Base-by-base conservation (phyloP, 1,284 basidiomycete genomes). In the Cryptococcus neoformans region DNA sequence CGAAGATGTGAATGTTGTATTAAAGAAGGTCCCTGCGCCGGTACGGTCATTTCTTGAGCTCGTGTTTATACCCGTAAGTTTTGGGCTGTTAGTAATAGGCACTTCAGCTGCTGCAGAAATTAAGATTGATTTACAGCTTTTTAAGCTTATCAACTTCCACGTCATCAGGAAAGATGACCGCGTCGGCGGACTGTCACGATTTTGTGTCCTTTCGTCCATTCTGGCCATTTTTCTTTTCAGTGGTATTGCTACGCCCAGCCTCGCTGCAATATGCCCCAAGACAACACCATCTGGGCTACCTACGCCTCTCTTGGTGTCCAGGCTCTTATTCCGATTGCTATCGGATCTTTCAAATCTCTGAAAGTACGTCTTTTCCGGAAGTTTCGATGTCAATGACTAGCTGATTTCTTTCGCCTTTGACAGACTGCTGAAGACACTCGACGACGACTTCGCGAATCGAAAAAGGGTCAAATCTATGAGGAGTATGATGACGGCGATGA, bases 261-360 rank as follows among this genome's bases (percentile, higher is more conserved):
- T 17, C 21, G 36, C n/a, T 38, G n/a, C n/a, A 40, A 50, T 39
- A 61, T 61, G 59, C 42, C 59, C 14, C 44, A 38, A 17, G 54
- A 56, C 42, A 48, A 49, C 4, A 53, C n/a, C 17, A 44, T 61
- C 37, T 56, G 49, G 38, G 59, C 49, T 9, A 68, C 72, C 12
- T 77, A 76, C 56, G 41, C 58, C 12, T 61, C 64, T 1, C 62
- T 78, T 12, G 69, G 72, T 1, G 46, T 65, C 0, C 77, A 78
- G 58, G 77, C 75, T 3, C 62, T 77, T 2, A 21, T 70, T 6
- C 77, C 75, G 7, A 76, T 79, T 46, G 55, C 71, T n/a, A 50
- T 78, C 4, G 78, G 78, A 11, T 72, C 71, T 1, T 77, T 75
- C 65, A 70, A 73, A 49, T 75, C 72, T 8, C 69, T 79, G 36